Base-by-base conservation (phyloP, 2,329 filamentous ascomycete species). In the Epichloe typhina region DNA sequence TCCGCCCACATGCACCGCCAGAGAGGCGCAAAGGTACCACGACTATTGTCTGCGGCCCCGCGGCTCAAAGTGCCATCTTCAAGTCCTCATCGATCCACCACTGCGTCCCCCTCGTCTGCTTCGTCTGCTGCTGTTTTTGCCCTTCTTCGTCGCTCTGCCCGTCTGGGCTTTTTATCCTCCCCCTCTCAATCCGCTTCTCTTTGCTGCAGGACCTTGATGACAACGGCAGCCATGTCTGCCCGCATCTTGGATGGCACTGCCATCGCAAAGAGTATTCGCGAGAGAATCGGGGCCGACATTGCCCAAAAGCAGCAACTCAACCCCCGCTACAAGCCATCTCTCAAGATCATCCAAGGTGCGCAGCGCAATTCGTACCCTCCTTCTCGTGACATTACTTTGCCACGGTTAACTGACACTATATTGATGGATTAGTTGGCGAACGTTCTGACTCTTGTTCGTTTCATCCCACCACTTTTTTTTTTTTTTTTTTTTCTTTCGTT, bases 331-430 rank as follows among this genome's bases (percentile, higher is more conserved):
- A 83, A 84, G 71, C 93, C 93, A 49, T 86, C 80, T 57, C 76
- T 98, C 66, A 93, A 89, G 67, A 98, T 98, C 67, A 84, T 98
- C 58, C 93, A 98, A 80, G 86, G 88, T 90, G 68, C 61, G 77
- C 17, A 17, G 17, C 17, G 17, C 65, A 38, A 45, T 35, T 45
- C 17, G 26, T n/a, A 19, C 41, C 51, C 40, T 15, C 43, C 55
- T 40, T 37, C 47, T 38, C 52, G 46, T 13, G 47, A n/a, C 31
- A 48, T 47, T 26, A 49, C 43, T 31, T 51, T 37, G 56, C 50
- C 47, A 13, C 31, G 19, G 48, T 51, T 50, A 23, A 50, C 59
- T 66, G 54, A 64, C 56, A 54, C 45, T 50, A 46, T 44, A 54
- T 37, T 43, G 37, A 31, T 54, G 43, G 55, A 50, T 26, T 26